phyloP scores from a whole-genome alignment of 2,329 filamentous ascomycete genomes.

The Parastagonospora avenae region DNA sequence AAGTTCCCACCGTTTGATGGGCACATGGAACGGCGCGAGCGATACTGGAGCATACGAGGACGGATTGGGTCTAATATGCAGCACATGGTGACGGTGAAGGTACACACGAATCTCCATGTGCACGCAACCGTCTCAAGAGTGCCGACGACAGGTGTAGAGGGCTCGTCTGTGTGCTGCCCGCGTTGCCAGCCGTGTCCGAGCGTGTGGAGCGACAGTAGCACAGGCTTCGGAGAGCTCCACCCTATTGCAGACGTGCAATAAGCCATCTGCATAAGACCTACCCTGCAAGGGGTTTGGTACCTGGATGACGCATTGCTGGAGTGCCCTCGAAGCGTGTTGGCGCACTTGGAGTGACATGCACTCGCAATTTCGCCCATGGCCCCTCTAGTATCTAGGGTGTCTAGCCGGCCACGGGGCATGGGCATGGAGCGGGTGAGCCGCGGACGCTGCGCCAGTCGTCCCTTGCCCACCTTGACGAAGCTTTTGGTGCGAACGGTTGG shows the following conservation, averaged over 20 bases:
- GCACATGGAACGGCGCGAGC: slow-evolving; percentile 15
- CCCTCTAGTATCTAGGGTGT: background rate
- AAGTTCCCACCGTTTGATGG: slow-evolving; percentile 41
- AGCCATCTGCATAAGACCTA: slow-evolving; percentile 21
- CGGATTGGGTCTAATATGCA: background rate
- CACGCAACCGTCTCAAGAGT: background rate
- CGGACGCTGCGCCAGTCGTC: background rate
- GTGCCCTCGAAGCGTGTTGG: slow-evolving; percentile 16
- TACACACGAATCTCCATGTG: background rate
- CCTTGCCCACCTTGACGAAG: too few species aligned
- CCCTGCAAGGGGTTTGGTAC: slow-evolving; percentile 44
- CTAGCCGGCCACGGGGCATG: slow-evolving; percentile 14
- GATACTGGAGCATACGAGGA: background rate
- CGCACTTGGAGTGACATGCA: slow-evolving; percentile 19
- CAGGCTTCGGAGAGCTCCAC: slow-evolving; percentile 10
- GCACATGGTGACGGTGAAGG: background rate
- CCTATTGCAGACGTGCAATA: slow-evolving; percentile 28
- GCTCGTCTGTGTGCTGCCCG: slow-evolving; percentile 1
- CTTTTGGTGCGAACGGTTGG: slow-evolving; percentile 7
- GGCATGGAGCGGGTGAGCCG: slow-evolving; percentile 5
- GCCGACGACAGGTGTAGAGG: background rate
- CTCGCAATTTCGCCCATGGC: slow-evolving; percentile 10
- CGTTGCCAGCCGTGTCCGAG: slow-evolving; percentile 8
- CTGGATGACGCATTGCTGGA: slow-evolving; percentile 38
- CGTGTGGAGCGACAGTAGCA: slow-evolving; percentile 19